A percentile compares a stretch with the other conserved stretches of the same genome.
These are phyloP conservation scores for Clonostachys rosea DNA, from an alignment of 2,329 filamentous ascomycete genomes.

Conservation along the genomic window DNA sequence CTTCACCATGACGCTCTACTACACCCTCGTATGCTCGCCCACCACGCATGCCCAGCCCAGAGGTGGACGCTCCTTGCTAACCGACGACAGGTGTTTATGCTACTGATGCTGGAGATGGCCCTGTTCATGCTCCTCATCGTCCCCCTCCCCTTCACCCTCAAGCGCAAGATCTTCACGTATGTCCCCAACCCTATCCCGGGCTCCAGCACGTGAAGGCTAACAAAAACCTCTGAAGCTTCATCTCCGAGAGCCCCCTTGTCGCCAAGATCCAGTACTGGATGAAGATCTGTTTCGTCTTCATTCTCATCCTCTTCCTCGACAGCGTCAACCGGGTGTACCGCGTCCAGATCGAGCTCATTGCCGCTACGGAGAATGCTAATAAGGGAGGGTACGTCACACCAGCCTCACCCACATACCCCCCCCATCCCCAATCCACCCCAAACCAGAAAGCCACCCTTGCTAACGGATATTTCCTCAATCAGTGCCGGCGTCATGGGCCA, in stretches of 20 bases:
- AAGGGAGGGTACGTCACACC: constrained; percentile 38
- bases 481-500: constrained; percentile 73
- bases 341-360: constrained; percentile 82
- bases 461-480: constrained; percentile 1
- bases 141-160: constrained; percentile 81
- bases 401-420: neutral
- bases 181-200: constrained; percentile 13
- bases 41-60: too few relatives aligned
- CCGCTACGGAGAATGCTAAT: constrained; percentile 55
- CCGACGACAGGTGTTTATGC: constrained; percentile 67
- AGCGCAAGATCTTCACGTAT: constrained; percentile 77
- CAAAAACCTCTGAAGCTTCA: constrained; percentile 58
- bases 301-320: constrained; percentile 95
- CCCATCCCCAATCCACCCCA: neutral
- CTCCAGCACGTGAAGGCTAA: neutral
- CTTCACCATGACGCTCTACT: constrained; percentile 53
- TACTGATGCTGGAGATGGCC: constrained; percentile 78
- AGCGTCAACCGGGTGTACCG: constrained; percentile 95
- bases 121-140: constrained; percentile 78
- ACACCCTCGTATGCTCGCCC: constrained; percentile 40
- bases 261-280: constrained; percentile 96
- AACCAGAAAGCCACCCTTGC: neutral
- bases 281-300: constrained; percentile 99
- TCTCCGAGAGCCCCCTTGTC: constrained; percentile 79
- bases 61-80: constrained; percentile 1